Evolutionary conservation across 345 rosid genomes (phyloP).

Genomic region (Draba incana): DNA sequence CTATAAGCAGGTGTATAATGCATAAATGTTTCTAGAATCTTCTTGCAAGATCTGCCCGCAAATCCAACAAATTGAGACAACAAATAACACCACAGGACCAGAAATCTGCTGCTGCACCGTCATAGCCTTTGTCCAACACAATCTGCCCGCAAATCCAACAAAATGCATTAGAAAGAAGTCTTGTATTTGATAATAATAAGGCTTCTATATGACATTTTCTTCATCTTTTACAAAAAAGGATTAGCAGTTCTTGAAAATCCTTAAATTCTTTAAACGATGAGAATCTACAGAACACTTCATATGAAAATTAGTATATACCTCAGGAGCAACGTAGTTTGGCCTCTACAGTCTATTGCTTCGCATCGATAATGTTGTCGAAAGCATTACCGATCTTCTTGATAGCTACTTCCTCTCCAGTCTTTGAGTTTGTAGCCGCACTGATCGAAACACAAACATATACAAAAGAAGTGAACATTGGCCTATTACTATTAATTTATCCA

Average conservation of each 20-base stretch:
- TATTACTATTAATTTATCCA: no score
- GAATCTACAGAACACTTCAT: neutral
- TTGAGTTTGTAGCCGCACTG: constrained; percentile 90
- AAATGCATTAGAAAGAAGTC: neutral
- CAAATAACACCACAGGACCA: constrained; percentile 99
- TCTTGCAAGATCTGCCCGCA: no score
- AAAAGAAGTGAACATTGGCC: no score
- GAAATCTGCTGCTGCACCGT: constrained; percentile 78
- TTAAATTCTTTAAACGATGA: no score
- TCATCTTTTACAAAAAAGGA: no score
- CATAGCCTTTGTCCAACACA: constrained; percentile 83
- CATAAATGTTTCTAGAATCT: no score
- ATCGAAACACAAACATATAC: constrained; percentile 4
- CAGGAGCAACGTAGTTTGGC: constrained; percentile 97
- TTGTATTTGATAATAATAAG: neutral
- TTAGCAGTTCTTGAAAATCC: no score
- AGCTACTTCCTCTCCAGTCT: constrained; percentile 93
- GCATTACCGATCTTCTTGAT: constrained; percentile 99
- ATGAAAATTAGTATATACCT: constrained; percentile 53
- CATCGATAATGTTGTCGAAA: constrained; percentile 90
- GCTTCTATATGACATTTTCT: no score
- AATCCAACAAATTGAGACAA: constrained; percentile 10
- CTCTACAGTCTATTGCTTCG: constrained; percentile 41
- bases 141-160: constrained; percentile 50
- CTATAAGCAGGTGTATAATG: no score